Percentiles rank a stretch among this genome's conserved stretches.
phyloP scores from a whole-genome alignment of 1,139 yeast species.

The Candida sojae region DNA sequence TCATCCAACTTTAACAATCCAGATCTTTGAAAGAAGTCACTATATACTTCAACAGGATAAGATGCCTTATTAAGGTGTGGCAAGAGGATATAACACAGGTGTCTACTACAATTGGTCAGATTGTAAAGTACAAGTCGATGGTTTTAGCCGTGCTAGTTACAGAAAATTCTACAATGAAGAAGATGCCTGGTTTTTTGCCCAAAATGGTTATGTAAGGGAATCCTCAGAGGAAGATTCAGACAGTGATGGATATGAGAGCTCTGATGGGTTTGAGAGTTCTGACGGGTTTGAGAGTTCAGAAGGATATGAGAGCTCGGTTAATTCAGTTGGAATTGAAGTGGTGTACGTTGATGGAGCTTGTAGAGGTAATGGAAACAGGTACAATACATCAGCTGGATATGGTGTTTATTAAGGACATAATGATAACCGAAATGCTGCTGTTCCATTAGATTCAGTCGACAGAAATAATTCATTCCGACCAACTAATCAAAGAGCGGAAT shows the following conservation, averaged over 20 bases:
- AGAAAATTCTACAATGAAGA: constrained; percentile 49
- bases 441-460: constrained; percentile 40
- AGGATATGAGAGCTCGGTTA: background rate
- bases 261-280: background rate
- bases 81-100: constrained; percentile 55
- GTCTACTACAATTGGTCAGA: constrained; percentile 53
- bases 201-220: background rate
- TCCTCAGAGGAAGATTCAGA: background rate
- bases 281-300: background rate
- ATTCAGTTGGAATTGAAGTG: background rate
- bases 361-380: constrained; percentile 49
- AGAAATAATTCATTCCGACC: constrained; percentile 27
- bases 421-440: constrained; percentile 55
- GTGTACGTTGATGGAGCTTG: constrained; percentile 76
- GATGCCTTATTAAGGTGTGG: constrained; percentile 57
- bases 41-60: background rate
- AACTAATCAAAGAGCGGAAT: constrained; percentile 84
- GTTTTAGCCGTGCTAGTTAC: constrained; percentile 53
- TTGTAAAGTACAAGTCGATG: constrained; percentile 46
- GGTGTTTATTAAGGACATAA: constrained; percentile 68
- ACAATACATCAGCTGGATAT: constrained; percentile 55
- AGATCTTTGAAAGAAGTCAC: too few species aligned
- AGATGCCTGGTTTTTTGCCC: constrained; percentile 39
- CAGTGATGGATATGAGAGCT: background rate
- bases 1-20: too few species aligned